phyloP scores from a whole-genome alignment of 495 filamentous ascomycete genomes.

The Penicillium paradoxum region DNA sequence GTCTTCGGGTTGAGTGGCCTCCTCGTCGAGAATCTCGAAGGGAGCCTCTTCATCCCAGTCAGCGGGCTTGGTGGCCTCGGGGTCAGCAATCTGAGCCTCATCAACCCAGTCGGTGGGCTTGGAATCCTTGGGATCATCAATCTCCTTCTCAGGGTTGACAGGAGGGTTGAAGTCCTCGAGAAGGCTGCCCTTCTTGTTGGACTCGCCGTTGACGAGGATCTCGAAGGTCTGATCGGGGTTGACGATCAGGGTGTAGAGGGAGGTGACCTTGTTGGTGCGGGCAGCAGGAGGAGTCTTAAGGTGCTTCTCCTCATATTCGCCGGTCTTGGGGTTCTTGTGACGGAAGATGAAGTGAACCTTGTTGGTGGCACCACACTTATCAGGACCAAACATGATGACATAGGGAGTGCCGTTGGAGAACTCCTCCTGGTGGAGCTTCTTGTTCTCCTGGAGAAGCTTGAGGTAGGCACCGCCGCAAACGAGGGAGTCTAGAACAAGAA shows the following conservation, averaged over 20 bases:
- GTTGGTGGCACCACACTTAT: constrained; percentile 99
- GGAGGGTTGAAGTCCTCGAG: constrained; percentile 90
- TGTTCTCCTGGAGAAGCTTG: constrained; percentile 98
- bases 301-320: constrained; percentile 99
- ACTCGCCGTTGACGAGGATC: constrained; percentile 83
- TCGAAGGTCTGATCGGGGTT: constrained; percentile 92
- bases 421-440: constrained; percentile 92
- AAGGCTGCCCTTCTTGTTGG: constrained; percentile 81
- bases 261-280: constrained; percentile 81
- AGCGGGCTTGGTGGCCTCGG: constrained; percentile 90
- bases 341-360: constrained; percentile 99
- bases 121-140: constrained; percentile 90
- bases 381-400: constrained; percentile 99
- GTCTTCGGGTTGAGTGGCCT: constrained; percentile 85
- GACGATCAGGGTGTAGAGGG: constrained; percentile 94
- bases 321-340: constrained; percentile 99
- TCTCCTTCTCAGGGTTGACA: constrained; percentile 94
- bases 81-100: constrained; percentile 81
- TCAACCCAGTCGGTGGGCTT: constrained; percentile 98
- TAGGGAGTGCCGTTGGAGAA: constrained; percentile 98
- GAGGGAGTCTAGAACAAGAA: constrained; percentile 62
- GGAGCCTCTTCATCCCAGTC: constrained; percentile 99
- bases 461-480: constrained; percentile 99
- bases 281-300: constrained; percentile 77
- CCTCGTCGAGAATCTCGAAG: constrained; percentile 90